Base-by-base conservation (phyloP, 176 grass and related monocot species). In the Musa acuminata region DNA sequence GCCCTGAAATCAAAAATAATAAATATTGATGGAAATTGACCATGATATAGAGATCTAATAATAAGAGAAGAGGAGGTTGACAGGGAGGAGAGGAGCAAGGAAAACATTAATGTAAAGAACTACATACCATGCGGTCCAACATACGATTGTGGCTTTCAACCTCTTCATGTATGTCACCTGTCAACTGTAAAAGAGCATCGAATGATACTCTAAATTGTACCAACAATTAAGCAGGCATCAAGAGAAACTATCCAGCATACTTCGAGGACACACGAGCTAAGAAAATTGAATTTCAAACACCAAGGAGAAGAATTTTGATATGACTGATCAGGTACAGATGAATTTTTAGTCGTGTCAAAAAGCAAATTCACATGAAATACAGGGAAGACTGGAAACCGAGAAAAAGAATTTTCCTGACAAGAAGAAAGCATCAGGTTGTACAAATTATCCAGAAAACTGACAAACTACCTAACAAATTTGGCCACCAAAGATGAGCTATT, bases 161-260 rank as follows among this genome's bases (percentile, higher is more conserved):
- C 72, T 98, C 95, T 85, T 91, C 88, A 81, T 98, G 82, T 76
- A 98, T 94, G 85, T 98, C 95, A 51, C 95, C 95, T 55, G 95
- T 89, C 76, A 98, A 79, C 95, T 98, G 77, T 73, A 82, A 73
- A 73, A 26, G 67, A 23, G 53, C 60, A 88, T 57, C 35, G 68
- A 80, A 66, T 53, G 25, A 66, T 22, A 67, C 43, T 26, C 27
- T 8, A 67, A 35, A 12, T 35, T 13, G 25, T 67, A 16, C 17
- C 4, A 21, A 7, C 17, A n/a, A 0, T n/a, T n/a, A 19, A 7
- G 14, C 16, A 60, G 6, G 57, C 17, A 60, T 19, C 13, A 60
- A n/a, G 2, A n/a, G 57, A 60, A 16, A 57, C 14, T 60, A 60
- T 60, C 57, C 13, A 60, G 17, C n/a, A 60, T 1, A 8, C n/a